Percentiles rank a stretch among this genome's conserved stretches.
Evolutionary conservation across 768 basidiomycete genomes (phyloP).

Genomic region (Mycena venus): DNA sequence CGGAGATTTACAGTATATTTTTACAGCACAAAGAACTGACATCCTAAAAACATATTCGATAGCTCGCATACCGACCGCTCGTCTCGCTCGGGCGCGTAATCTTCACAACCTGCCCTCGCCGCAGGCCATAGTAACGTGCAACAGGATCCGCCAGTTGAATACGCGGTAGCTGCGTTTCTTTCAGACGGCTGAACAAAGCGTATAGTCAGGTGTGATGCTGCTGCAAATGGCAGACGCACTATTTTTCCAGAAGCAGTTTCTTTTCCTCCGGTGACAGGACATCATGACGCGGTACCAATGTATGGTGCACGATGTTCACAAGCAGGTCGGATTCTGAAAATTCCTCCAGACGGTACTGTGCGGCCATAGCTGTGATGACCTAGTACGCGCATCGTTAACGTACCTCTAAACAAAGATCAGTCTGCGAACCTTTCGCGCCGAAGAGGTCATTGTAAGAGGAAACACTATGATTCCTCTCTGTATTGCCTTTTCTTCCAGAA

Average conservation of each 20-base stretch:
- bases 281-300: conserved; percentile 93
- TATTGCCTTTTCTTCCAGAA: conserved; percentile 93
- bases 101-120: conserved; percentile 97
- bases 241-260: conserved; percentile 87
- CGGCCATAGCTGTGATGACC: conserved; percentile 94
- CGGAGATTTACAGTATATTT: too few species aligned
- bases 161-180: conserved; percentile 97
- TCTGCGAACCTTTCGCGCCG: conserved; percentile 85
- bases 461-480: conserved; percentile 95
- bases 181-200: conserved; percentile 78
- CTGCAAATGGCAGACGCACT: conserved; percentile 70
- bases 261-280: conserved; percentile 91
- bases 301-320: conserved; percentile 97
- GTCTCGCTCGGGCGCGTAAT: conserved; percentile 98
- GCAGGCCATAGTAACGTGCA: conserved; percentile 97
- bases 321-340: conserved; percentile 97
- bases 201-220: conserved; percentile 24
- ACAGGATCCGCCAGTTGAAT: conserved; percentile 98
- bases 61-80: conserved; percentile 92
- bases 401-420: conserved; percentile 3
- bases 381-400: conserved; percentile 47
- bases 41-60: conserved; percentile 86
- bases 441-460: conserved; percentile 96
- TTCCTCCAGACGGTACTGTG: conserved; percentile 91
- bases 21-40: not conserved